Percentiles rank a stretch among this genome's conserved stretches.
These are phyloP conservation scores for Leishmania guyanensis DNA, from an alignment of 208 protist genomes.

Conservation along the genomic window DNA sequence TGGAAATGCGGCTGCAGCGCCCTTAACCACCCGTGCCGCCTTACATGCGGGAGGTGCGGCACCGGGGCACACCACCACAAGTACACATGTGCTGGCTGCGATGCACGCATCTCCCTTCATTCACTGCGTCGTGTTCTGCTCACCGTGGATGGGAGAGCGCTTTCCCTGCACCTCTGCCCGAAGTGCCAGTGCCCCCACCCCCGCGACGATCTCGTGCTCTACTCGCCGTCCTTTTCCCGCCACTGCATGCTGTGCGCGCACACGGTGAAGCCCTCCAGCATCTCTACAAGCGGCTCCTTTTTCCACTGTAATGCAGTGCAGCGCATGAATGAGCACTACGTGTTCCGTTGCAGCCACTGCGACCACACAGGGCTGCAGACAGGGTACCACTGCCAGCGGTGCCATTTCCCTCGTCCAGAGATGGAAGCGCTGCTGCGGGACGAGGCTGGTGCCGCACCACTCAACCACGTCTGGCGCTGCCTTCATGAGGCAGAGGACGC, in stretches of 20 bases:
- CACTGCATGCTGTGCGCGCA: slow-evolving; percentile 73
- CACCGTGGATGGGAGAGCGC: slow-evolving; percentile 4
- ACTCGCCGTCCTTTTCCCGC: slow-evolving; percentile 45
- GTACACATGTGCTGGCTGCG: slow-evolving; percentile 63
- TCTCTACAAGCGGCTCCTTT: slow-evolving; percentile 24
- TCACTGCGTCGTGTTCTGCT: slow-evolving; percentile 10
- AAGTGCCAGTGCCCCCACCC: slow-evolving; percentile 62
- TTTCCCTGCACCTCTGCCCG: slow-evolving; percentile 56
- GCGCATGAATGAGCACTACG: slow-evolving; percentile 59
- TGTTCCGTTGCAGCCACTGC: slow-evolving; percentile 63
- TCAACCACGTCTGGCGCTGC: slow-evolving; percentile 73
- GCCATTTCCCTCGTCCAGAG: slow-evolving; percentile 49
- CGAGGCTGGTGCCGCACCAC: neutral
- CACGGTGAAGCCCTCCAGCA: slow-evolving; percentile 21
- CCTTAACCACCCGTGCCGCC: slow-evolving; percentile 57
- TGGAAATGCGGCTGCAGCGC: slow-evolving; percentile 76
- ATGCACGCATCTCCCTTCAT: slow-evolving; percentile 10
- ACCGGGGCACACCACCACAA: slow-evolving; percentile 15
- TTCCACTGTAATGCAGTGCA: slow-evolving; percentile 53
- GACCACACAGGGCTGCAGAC: slow-evolving; percentile 33
- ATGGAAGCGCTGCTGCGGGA: slow-evolving; percentile 20
- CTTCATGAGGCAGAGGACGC: slow-evolving; percentile 42
- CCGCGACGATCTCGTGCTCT: slow-evolving; percentile 58
- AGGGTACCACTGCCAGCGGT: slow-evolving; percentile 68
- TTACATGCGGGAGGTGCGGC: slow-evolving; percentile 46